Conservation (phyloP, 306 rosid species). For the Gastrolobium villosum region DNA sequence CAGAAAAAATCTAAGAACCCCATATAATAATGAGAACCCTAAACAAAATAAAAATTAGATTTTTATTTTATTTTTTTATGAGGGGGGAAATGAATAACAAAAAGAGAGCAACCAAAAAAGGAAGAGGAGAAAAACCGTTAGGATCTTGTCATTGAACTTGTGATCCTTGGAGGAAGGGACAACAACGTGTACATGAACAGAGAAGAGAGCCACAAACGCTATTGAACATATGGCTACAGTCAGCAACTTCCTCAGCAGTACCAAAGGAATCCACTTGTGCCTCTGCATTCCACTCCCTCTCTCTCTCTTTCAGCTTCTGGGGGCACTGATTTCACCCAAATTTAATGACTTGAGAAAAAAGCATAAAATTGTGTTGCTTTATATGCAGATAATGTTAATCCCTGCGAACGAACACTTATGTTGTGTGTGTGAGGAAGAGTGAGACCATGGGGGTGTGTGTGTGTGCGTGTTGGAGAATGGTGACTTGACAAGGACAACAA, state of each 20-base stretch:
- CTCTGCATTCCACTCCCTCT: conserved; percentile 66
- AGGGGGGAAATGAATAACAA: conserved; percentile 13
- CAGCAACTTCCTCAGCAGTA: conserved; percentile 71
- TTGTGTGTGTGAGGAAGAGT: not conserved
- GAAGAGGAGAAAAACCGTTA: conserved; percentile 59
- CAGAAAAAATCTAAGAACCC: conserved; percentile 11
- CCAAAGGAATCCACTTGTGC: conserved; percentile 62
- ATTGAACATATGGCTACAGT: conserved; percentile 76
- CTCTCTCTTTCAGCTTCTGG: not conserved
- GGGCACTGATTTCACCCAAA: not conserved
- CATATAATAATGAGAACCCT: conserved; percentile 34
- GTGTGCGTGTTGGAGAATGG: no score
- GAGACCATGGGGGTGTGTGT: no score
- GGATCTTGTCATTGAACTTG: conserved; percentile 77
- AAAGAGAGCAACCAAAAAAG: not conserved
- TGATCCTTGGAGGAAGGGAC: conserved; percentile 79
- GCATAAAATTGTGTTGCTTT: not conserved
- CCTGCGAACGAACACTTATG: not conserved
- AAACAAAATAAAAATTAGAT: conserved; percentile 19
- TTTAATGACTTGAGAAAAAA: not conserved
- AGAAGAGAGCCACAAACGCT: conserved; percentile 70
- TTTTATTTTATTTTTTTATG: not conserved
- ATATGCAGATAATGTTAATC: conserved; percentile 2
- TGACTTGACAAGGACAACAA: not conserved
- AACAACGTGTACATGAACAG: conserved; percentile 68